Base-by-base conservation (phyloP, 805 yeast species). In the Danielia reshetovae region DNA sequence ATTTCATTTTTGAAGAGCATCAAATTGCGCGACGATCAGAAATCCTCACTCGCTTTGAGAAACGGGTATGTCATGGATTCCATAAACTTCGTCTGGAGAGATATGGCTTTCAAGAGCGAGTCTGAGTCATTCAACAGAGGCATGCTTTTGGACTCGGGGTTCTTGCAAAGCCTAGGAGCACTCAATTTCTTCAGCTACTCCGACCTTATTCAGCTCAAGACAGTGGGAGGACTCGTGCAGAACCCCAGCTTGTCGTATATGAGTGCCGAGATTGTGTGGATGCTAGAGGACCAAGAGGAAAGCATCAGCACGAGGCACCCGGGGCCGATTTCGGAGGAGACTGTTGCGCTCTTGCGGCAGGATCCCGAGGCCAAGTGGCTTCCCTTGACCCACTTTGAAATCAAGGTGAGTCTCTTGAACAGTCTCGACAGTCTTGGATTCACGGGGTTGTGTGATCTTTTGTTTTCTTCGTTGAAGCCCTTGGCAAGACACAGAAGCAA, bases 51-150 rank as follows among this genome's bases (percentile, higher is more conserved):
- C 33, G 43, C 45, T 7, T 31, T 70, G 4, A 76, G 71, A 30
- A 76, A 76, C 37, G 55, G 75, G 0, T 73, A 68, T 38, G 70
- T 77, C 7, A 70, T 75, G 67, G 84, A 79, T 46, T 48, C 71
- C 6, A 64, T 79, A 40, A 78, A 79, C 38, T 57, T 71, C 10
- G 30, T 73, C 0, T 79, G 84, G 84, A 54, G 81, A 39, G 74
- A 76, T 42, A 66, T 62, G 45, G 74, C 78, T 1, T 69, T 76
- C 41, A 62, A 62, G 17, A 49, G 50, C n/a, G 65, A 53, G 17
- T 39, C 49, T 2, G 51, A 49, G 2, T 48, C 66, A 0, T 52
- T 60, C 5, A 60, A 60, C n/a, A 60, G 55, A 29, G 74, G 70
- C 4, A 60, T 73, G 48, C 51, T 57, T 36, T 51, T 65, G 23